These are phyloP conservation scores for Talaromyces islandicus DNA, from an alignment of 2,329 filamentous ascomycete species.

Conservation along the genomic window DNA sequence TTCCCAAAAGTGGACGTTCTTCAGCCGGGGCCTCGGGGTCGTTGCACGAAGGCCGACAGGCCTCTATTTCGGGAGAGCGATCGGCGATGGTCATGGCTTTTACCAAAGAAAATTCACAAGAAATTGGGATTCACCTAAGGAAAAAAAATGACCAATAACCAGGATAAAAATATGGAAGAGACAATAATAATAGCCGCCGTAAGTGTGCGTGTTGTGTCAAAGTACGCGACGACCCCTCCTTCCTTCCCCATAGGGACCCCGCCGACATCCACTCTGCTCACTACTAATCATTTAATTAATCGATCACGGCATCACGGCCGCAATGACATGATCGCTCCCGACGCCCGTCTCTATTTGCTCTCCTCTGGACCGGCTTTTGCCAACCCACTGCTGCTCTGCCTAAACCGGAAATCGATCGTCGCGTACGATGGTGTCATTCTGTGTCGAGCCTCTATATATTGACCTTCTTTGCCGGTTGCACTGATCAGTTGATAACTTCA, in stretches of 20 bases:
- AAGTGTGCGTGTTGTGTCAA: neutral
- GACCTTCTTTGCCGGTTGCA: neutral
- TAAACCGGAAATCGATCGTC: neutral
- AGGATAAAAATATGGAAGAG: neutral
- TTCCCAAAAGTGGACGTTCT: conserved; percentile 19
- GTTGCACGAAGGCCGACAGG: neutral
- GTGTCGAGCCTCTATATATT: neutral
- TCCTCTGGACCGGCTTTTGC: neutral
- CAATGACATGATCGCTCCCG: neutral
- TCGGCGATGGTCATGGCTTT: neutral
- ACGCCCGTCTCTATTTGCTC: neutral
- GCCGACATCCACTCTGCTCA: neutral
- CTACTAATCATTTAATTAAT: neutral
- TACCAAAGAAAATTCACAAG: no score
- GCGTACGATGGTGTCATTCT: neutral
- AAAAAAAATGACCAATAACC: no score
- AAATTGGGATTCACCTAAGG: no score
- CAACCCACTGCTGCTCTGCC: neutral
- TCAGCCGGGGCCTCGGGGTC: conserved; percentile 13
- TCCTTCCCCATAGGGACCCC: neutral
- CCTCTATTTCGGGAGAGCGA: neutral
- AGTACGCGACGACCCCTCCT: neutral
- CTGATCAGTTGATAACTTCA: neutral
- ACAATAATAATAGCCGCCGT: neutral
- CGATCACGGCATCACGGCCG: neutral